Conservation (phyloP, 2,329 filamentous ascomycete genomes). For the Corinectria fuckeliana region DNA sequence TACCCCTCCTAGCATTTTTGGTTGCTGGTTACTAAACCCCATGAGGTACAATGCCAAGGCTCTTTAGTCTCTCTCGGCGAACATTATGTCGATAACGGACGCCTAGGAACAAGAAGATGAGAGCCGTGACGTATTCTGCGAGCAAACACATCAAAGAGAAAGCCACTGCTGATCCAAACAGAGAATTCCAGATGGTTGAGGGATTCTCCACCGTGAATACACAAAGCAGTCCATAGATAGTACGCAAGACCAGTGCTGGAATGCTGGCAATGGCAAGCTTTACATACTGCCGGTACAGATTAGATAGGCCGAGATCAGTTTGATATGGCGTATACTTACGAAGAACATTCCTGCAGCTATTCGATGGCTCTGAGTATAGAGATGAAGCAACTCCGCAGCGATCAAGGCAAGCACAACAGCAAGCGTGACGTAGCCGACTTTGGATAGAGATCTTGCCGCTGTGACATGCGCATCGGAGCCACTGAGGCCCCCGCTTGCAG, state of each 20-base stretch:
- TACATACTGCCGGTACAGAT: not conserved
- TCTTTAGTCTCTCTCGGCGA: too few species aligned
- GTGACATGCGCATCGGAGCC: not conserved
- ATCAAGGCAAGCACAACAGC: not conserved
- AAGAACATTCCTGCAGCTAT: not conserved
- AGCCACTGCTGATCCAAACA: not conserved
- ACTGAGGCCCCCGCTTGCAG: not conserved
- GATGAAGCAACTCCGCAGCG: not conserved
- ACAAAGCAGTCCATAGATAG: slow-evolving; percentile 2
- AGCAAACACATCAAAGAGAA: slow-evolving; percentile 7
- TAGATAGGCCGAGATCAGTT: not conserved
- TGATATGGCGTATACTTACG: not conserved
- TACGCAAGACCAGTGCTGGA: not conserved
- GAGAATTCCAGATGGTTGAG: not conserved
- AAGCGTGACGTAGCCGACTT: not conserved
- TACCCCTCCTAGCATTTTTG: too few species aligned
- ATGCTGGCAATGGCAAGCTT: not conserved
- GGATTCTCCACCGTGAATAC: not conserved
- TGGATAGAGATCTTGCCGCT: not conserved
- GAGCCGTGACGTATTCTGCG: not conserved
- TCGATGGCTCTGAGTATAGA: not conserved
- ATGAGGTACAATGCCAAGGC: too few species aligned
- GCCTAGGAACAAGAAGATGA: not conserved
- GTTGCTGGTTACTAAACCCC: too few species aligned
- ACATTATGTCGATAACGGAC: too few species aligned